Percentiles rank a stretch among this genome's conserved stretches.
Conservation (phyloP, 139 green algal genomes). For the Auxenochlorella protothecoides region DNA sequence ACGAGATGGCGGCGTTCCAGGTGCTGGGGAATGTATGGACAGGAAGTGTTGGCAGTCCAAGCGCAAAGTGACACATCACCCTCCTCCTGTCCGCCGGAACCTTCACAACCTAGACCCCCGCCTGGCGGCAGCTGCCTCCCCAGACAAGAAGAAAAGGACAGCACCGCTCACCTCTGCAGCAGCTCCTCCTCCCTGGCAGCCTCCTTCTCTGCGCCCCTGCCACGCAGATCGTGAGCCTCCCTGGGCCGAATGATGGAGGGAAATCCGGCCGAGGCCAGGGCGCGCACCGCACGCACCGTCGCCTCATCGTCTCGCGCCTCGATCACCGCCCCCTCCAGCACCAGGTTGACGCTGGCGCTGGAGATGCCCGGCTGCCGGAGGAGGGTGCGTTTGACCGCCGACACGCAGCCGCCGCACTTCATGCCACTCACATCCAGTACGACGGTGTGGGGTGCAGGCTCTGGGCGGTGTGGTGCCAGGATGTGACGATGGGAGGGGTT, state of each 20-base stretch:
- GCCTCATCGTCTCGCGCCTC: slow-evolving; percentile 2
- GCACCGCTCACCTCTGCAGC: slow-evolving; percentile 6
- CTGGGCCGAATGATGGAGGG: slow-evolving; percentile 28
- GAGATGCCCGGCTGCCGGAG: slow-evolving; percentile 28
- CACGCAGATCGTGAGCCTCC: slow-evolving; percentile 13
- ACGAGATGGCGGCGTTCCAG: slow-evolving; percentile 55
- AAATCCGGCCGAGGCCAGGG: slow-evolving; percentile 42
- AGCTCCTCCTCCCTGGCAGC: slow-evolving; percentile 47
- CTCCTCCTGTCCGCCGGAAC: slow-evolving; percentile 1
- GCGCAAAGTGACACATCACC: background rate
- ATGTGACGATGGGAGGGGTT: background rate
- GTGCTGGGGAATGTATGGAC: slow-evolving; percentile 8
- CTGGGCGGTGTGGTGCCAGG: background rate
- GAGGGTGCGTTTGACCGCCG: slow-evolving; percentile 56
- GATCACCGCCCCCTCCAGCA: slow-evolving; percentile 59
- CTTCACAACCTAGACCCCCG: background rate
- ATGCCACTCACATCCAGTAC: slow-evolving; percentile 56
- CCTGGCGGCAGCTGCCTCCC: background rate
- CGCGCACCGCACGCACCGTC: background rate
- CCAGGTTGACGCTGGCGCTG: slow-evolving; percentile 53
- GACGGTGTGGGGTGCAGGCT: slow-evolving; percentile 10
- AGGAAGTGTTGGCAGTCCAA: no score
- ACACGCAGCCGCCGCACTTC: slow-evolving; percentile 65
- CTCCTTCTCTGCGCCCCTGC: background rate
- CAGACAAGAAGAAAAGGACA: no score